Evolutionary conservation across 768 basidiomycete species (phyloP), one percentile per base, ranked within the genome.

Genomic region (Rhodotorula sphaerocarpa): DNA sequence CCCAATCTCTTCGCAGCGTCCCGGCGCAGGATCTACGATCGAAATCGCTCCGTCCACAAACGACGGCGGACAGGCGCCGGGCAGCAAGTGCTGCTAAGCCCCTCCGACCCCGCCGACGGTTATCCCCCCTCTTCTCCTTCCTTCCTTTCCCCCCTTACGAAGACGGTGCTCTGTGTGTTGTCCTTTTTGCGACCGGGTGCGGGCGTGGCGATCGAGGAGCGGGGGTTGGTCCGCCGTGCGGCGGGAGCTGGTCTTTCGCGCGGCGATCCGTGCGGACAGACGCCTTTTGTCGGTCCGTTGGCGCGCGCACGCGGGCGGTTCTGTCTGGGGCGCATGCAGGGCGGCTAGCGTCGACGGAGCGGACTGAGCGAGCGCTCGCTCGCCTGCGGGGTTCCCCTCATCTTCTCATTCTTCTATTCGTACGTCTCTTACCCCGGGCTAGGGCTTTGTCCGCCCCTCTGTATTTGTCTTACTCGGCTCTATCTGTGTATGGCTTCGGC

Each of bases 21-120:
- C 89, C 73, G 79, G 80, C 25, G 70, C 69, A 12, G 89, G 87
- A 59, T 85, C 89, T 75, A 88, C 85, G 59, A 86, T 97, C 77
- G 85, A 82, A 39, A 87, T 97, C 63, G 83, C 82, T 43, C 85
- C 83, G n/a, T 86, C 82, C 23, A 71, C 74, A 30, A 77, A 79
- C 62, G 77, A 78, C 55, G 75, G 76, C 63, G 74, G 75, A 62
- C 75, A 76, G 55, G 70, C 72, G 48, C 75, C 75, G 61, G 76
- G 78, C 66, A 58, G 61, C 20, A 61, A 61, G 55, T 80, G 79
- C 75, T 78, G 71, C 59, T 69, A 59, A 61, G 53, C 56, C 23
- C 18, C 23, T 11, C 10, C 7, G 36, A 48, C 50, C 21, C 20
- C 25, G 44, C 27, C 34, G 36, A 10, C 45, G n/a, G n/a, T 39